Percentiles rank a stretch among this genome's conserved stretches.
These are phyloP conservation scores for Massarina eburnea DNA, from an alignment of 2,329 filamentous ascomycete species.

Conservation along the genomic window DNA sequence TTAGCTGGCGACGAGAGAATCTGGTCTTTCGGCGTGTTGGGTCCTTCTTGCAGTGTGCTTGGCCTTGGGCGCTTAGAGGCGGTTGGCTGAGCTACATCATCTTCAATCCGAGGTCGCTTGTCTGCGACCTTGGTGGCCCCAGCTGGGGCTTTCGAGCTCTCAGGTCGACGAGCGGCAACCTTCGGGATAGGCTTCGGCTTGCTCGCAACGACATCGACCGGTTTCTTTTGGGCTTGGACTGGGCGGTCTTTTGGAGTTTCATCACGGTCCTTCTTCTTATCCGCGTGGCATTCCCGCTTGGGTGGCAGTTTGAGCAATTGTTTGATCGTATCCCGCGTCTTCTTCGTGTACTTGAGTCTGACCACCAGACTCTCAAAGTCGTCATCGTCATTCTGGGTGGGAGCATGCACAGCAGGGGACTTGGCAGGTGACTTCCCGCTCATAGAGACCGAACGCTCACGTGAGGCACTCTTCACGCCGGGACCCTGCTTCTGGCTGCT, in stretches of 20 bases:
- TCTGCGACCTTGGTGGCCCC: slow-evolving; percentile 24
- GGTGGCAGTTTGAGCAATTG: slow-evolving; percentile 36
- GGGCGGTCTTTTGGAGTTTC: slow-evolving; percentile 21
- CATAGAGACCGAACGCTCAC: slow-evolving; percentile 27
- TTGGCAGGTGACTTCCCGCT: slow-evolving; percentile 33
- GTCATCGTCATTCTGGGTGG: slow-evolving; percentile 12
- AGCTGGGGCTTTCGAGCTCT: slow-evolving; percentile 15
- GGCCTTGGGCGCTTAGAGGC: slow-evolving; percentile 38
- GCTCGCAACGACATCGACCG: slow-evolving; percentile 16
- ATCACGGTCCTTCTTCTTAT: slow-evolving; percentile 31
- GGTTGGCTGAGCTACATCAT: slow-evolving; percentile 25
- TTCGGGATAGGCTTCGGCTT: slow-evolving; percentile 33
- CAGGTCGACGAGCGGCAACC: slow-evolving; percentile 25
- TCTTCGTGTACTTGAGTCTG: slow-evolving; percentile 55
- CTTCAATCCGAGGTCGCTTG: slow-evolving; percentile 39
- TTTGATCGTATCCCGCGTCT: slow-evolving; percentile 49
- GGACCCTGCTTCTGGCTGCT: slow-evolving; percentile 21
- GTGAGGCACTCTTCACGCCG: slow-evolving; percentile 21
- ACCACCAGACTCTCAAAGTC: slow-evolving; percentile 43
- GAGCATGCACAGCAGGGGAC: slow-evolving; percentile 19
- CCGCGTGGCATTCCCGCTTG: slow-evolving; percentile 15
- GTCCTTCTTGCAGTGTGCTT: slow-evolving; percentile 31
- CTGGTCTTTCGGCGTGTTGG: slow-evolving; percentile 34
- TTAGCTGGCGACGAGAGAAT: slow-evolving; percentile 28
- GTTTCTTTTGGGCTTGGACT: slow-evolving; percentile 20